phyloP scores from a whole-genome alignment of 163 green algal species.

The Trebouxiophyceae sp. region DNA sequence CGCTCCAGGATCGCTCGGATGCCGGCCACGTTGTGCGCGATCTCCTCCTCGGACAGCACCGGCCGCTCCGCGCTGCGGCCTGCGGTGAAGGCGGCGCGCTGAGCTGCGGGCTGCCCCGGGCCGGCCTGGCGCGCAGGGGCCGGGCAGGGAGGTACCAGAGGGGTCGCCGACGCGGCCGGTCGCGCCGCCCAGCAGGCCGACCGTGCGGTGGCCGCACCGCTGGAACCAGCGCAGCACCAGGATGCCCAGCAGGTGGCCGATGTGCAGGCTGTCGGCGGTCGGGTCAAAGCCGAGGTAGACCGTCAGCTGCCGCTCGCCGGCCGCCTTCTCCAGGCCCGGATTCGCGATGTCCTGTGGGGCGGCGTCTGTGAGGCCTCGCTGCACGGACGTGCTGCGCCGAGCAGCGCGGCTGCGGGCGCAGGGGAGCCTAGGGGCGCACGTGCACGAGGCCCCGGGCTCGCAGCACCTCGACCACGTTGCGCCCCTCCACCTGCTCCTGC shows the following conservation, averaged over 20 bases:
- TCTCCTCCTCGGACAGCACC: slow-evolving; percentile 74
- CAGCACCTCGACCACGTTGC: slow-evolving; percentile 38
- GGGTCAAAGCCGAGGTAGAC: slow-evolving; percentile 94
- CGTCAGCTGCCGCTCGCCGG: slow-evolving; percentile 24
- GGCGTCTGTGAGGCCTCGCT: neutral
- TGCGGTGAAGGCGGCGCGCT: too few species aligned
- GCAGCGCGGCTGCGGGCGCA: neutral
- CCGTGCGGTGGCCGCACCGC: slow-evolving; percentile 70
- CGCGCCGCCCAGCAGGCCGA: slow-evolving; percentile 86
- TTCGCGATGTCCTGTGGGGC: slow-evolving; percentile 2
- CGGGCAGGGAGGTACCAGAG: slow-evolving; percentile 63
- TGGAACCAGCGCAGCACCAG: slow-evolving; percentile 96
- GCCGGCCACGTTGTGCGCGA: slow-evolving; percentile 74
- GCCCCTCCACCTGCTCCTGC: neutral
- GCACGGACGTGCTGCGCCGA: neutral
- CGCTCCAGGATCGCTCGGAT: slow-evolving; percentile 53
- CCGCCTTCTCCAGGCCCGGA: slow-evolving; percentile 35
- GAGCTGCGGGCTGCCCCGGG: too few species aligned
- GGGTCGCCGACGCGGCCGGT: slow-evolving; percentile 94
- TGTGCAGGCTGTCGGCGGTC: slow-evolving; percentile 90
- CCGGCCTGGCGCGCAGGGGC: too few species aligned
- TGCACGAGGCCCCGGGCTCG: slow-evolving; percentile 69
- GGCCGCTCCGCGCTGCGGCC: slow-evolving; percentile 84
- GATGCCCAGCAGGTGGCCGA: slow-evolving; percentile 95
- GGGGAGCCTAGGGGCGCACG: neutral